Base-by-base conservation (phyloP, 2,329 filamentous ascomycete genomes). In the Exophiala dermatitidis region DNA sequence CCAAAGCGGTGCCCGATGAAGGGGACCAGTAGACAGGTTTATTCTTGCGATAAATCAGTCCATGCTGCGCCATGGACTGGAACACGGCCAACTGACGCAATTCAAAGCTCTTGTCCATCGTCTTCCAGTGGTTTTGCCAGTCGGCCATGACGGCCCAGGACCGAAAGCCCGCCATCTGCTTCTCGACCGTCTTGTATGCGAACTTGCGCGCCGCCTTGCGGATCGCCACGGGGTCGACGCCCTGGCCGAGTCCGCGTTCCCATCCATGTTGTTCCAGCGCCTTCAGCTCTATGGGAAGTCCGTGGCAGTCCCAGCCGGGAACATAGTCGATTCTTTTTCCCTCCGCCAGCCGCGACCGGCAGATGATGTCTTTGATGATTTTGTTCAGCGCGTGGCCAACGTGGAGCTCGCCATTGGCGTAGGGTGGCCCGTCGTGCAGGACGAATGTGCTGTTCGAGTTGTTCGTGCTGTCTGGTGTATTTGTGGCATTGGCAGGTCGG, bases 271-370 rank as follows among this genome's bases (percentile, higher is more conserved):
- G 66, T 63, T 86, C 86, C 10, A 98, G 78, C 28, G 90, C 93
- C 72, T 97, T 98, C 63, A 97, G 79, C 76, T 98, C 93, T 66
- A 98, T 98, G 1, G 93, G 93, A 46, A 98, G 78, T 0, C 93
- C 93, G 74, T 98, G 93, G 62, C 93, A 98, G 68, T 98, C 94
- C 93, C 93, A 98, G 43, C 93, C 91, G 1, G 93, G 93, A 10
- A 90, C 77, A 66, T 94, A 98, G 37, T 83, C 77, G 33, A 97
- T 84, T 58, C 81, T 78, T 62, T 80, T 84, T 12, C 88, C 93
- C 65, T 85, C 79, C 56, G 87, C 82, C 56, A 97, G 74, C 72
- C 95, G 83, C 57, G 85, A 83, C 38, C 93, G 82, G 62, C 90
- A 78, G 57, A 95, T 88, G 65, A 97, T 87, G 71, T 98, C 93